These are phyloP conservation scores for Claviceps sp. DNA, from an alignment of 2,329 filamentous ascomycete species.

Conservation along the genomic window DNA sequence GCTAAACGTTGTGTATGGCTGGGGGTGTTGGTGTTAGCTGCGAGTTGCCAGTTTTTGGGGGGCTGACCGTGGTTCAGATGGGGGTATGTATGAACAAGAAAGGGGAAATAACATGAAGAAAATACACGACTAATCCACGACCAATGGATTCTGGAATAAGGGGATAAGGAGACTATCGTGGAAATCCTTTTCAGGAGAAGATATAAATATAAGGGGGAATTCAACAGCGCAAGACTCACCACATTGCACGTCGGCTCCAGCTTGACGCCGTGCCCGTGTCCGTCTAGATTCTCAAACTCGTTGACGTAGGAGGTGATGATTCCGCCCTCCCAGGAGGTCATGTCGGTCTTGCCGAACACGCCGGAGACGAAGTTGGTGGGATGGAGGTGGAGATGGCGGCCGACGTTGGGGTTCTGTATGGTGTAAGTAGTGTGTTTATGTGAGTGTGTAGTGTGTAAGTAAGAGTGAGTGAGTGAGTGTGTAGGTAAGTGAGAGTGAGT, in stretches of 20 bases:
- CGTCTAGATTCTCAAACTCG: conserved; percentile 71
- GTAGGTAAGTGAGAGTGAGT: background rate
- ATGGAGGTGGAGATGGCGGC: conserved; percentile 70
- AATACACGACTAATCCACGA: too few species aligned
- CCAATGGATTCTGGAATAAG: too few species aligned
- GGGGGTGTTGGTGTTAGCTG: background rate
- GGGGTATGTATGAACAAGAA: too few species aligned
- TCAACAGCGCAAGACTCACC: conserved; percentile 21
- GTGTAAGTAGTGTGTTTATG: background rate
- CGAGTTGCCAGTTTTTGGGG: too few species aligned
- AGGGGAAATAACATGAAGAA: too few species aligned
- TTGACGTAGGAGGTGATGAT: conserved; percentile 69
- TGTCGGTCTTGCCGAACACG: conserved; percentile 51
- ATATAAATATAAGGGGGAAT: background rate
- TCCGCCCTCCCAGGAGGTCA: conserved; percentile 58
- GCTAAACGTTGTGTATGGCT: conserved; percentile 52
- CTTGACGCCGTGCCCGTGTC: conserved; percentile 68
- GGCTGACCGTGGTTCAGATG: too few species aligned
- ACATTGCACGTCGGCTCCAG: conserved; percentile 65
- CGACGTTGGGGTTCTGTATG: conserved; percentile 62
- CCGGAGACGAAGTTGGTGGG: conserved; percentile 49
- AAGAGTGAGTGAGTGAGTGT: too few species aligned
- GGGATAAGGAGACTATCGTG: too few species aligned
- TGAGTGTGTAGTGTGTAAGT: background rate
- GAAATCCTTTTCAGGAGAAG: background rate